Percentiles rank a stretch among this genome's conserved stretches.
Evolutionary conservation across 192 early-diverging fungal genomes (phyloP).

Genomic region (Allomyces javanicus): DNA sequence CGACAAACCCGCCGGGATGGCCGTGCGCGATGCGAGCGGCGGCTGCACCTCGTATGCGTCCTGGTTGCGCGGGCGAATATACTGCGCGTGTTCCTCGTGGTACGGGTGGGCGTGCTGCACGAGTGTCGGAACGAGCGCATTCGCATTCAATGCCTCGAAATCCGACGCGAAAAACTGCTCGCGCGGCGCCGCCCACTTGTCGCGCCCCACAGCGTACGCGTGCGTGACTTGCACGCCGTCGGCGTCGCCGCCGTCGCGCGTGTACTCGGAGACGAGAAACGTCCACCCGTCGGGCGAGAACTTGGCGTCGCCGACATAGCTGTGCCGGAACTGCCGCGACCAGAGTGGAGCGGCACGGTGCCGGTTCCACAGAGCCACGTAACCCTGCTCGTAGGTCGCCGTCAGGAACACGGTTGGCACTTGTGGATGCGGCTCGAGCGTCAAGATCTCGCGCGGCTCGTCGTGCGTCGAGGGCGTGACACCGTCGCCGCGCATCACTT

Average conservation of each 20-base stretch:
- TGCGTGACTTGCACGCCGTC: neutral
- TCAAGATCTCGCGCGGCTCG: neutral
- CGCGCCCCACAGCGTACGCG: neutral
- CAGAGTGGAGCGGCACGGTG: neutral
- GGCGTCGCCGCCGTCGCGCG: neutral
- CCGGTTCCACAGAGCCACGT: neutral
- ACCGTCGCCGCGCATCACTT: neutral
- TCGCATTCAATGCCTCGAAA: neutral
- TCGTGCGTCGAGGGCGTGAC: neutral
- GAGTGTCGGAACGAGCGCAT: neutral
- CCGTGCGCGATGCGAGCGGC: neutral
- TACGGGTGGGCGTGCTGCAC: neutral
- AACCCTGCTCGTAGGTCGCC: neutral
- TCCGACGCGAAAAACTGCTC: neutral
- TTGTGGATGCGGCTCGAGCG: neutral
- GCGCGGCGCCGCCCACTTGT: neutral
- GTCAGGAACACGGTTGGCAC: neutral
- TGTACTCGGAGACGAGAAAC: neutral
- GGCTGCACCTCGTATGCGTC: neutral
- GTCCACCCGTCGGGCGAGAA: neutral
- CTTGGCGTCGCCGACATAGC: neutral
- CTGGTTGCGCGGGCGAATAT: neutral
- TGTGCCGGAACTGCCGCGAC: neutral
- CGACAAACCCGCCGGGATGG: neutral
- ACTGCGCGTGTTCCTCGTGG: neutral